A percentile compares a stretch with the other conserved stretches of the same genome.
phyloP scores from a whole-genome alignment of 805 yeast genomes.

The Saccharomyces jurei region DNA sequence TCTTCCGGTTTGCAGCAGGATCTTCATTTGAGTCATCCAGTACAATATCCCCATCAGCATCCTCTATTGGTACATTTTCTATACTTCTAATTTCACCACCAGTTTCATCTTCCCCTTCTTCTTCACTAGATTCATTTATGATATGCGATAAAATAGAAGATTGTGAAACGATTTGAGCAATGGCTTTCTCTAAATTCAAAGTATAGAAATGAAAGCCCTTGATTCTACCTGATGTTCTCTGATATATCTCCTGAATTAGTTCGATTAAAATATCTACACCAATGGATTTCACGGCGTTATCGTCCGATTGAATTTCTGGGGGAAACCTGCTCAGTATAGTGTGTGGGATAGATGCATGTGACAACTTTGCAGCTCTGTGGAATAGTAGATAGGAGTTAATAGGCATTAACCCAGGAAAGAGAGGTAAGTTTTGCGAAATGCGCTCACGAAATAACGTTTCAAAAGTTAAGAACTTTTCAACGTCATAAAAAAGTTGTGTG shows the following conservation, averaged over 20 bases:
- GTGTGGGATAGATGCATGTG: slow-evolving; percentile 77
- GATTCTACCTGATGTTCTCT: slow-evolving; percentile 47
- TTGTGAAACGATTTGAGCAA: slow-evolving; percentile 70
- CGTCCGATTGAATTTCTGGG: slow-evolving; percentile 52
- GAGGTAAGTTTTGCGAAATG: slow-evolving; percentile 39
- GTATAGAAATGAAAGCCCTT: slow-evolving; percentile 90
- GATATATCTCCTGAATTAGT: slow-evolving; percentile 50
- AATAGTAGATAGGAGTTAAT: slow-evolving; percentile 77
- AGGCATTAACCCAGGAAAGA: slow-evolving; percentile 89
- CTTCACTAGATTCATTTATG: slow-evolving; percentile 32
- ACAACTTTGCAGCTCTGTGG: slow-evolving; percentile 78
- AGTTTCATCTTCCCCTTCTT: slow-evolving; percentile 18
- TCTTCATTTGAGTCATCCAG: slow-evolving; percentile 15
- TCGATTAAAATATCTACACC: slow-evolving; percentile 71
- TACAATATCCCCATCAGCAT: slow-evolving; percentile 28
- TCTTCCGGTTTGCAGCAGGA: slow-evolving; percentile 14
- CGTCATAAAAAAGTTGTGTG: slow-evolving; percentile 87
- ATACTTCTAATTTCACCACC: not conserved
- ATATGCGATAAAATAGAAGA: slow-evolving; percentile 47
- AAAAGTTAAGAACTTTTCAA: slow-evolving; percentile 62
- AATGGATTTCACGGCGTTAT: slow-evolving; percentile 67
- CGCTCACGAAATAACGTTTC: slow-evolving; percentile 43
- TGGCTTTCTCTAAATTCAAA: slow-evolving; percentile 82
- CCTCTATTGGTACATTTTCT: slow-evolving; percentile 23
- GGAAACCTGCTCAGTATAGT: slow-evolving; percentile 47